Percentiles rank a stretch among this genome's conserved stretches.
These are phyloP conservation scores for Lentinula edodes DNA, from an alignment of 768 basidiomycete species.

Conservation along the genomic window DNA sequence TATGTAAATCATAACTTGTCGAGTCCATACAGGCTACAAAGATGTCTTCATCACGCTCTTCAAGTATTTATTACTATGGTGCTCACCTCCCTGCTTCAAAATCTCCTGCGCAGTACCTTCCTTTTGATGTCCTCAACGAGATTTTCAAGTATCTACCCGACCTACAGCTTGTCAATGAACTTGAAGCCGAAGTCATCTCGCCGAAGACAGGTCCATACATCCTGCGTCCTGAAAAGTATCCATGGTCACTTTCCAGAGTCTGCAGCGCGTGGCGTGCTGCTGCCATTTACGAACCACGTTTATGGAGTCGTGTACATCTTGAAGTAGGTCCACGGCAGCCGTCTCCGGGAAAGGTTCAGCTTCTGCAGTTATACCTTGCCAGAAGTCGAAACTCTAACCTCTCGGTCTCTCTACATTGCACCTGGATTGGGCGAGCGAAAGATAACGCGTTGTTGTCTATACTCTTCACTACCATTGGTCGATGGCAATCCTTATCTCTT, in stretches of 20 bases:
- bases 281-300: background rate
- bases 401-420: background rate
- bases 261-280: background rate
- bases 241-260: background rate
- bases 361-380: background rate
- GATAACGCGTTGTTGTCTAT: background rate
- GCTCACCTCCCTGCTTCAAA: background rate
- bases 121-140: background rate
- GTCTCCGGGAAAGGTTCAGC: background rate
- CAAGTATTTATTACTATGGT: background rate
- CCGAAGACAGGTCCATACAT: constrained; percentile 3
- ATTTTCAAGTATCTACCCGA: background rate
- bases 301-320: constrained; percentile 1
- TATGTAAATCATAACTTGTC: too few relatives aligned
- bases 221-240: background rate
- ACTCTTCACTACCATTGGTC: background rate
- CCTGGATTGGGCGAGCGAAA: background rate
- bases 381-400: background rate
- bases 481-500: background rate
- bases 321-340: background rate
- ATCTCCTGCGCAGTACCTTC: background rate
- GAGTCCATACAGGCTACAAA: background rate
- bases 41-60: background rate
- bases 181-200: constrained; percentile 1
- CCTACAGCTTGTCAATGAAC: background rate